Conservation (phyloP, 2,329 filamentous ascomycete genomes). For the Calonectria crousiana region DNA sequence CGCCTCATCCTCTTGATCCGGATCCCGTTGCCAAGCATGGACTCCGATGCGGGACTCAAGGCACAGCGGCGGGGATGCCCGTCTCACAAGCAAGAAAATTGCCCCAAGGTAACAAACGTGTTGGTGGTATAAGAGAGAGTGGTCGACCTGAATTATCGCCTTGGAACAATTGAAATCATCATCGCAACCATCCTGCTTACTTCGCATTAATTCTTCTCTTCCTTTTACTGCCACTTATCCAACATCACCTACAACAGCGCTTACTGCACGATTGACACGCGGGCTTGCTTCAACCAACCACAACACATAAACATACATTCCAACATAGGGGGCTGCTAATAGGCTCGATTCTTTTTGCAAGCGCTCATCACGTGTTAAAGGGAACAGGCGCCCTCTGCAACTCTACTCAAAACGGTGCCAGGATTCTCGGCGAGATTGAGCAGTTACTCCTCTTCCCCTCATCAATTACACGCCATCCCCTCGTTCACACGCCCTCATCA, state of each 20-base stretch:
- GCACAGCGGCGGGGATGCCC: background rate
- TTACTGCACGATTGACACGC: background rate
- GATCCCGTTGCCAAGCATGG: background rate
- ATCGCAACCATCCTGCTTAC: background rate
- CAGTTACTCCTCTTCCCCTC: background rate
- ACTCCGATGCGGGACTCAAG: background rate
- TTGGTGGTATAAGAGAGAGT: slow-evolving; percentile 2
- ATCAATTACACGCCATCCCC: background rate
- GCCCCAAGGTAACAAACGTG: background rate
- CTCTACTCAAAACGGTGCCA: background rate
- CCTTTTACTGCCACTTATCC: background rate
- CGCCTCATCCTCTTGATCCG: background rate
- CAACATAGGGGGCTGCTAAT: background rate
- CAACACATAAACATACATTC: background rate
- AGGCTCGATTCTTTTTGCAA: background rate
- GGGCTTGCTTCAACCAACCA: background rate
- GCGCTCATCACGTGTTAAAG: background rate
- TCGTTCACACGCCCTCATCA: background rate
- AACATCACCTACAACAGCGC: background rate
- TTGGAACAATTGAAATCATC: background rate
- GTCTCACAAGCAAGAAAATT: background rate
- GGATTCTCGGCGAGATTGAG: background rate
- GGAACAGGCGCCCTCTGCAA: background rate
- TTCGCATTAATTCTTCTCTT: background rate
- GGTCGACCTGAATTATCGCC: background rate